Evolutionary conservation across 1,139 yeast genomes (phyloP), one percentile per base, ranked within the genome.

Genomic region (Protomyces gravidus): DNA sequence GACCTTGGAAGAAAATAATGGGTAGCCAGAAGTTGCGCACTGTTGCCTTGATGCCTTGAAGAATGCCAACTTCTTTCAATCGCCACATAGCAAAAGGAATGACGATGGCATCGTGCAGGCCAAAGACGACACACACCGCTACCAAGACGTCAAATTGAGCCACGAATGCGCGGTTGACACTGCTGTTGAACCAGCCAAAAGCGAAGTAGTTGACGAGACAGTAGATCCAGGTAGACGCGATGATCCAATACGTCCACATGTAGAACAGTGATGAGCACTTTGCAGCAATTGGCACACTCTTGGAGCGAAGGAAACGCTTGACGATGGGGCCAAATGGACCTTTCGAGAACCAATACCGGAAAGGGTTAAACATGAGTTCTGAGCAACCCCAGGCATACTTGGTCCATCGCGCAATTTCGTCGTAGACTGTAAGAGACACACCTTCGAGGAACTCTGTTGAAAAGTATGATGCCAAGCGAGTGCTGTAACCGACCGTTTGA

Each of bases 351-450:
- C 64, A 62, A 25, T 59, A 48, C 46, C 45, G 52, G 53, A 53
- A 45, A 17, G 64, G 64, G 15, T 51, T 48, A 36, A 62, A 62
- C 57, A 61, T 49, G 26, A 61, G 58, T 52, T 61, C 63, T n/a
- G 61, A 59, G 33, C 63, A 61, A 4, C 64, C 63, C 46, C 62
- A 61, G 47, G 63, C 63, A 27, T 61, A 61, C 45, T 61, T 62
- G 27, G 62, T 59, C 64, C 64, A 62, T 23, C 64, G 62, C 4
- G 64, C 60, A 23, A 59, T 58, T 42, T 62, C 64, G 48, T 62
- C 64, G n/a, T 62, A 59, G 19, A 62, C 64, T 13, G 62, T 62
- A 30, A 62, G 45, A 21, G 64, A 62, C 9, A 62, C 64, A 19
- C 64, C 64, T 48, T 62, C 64, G 25, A 58, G 55, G 30, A 62